phyloP scores from a whole-genome alignment of 176 grass and related monocot species.

The Chrysopogon serrulatus region DNA sequence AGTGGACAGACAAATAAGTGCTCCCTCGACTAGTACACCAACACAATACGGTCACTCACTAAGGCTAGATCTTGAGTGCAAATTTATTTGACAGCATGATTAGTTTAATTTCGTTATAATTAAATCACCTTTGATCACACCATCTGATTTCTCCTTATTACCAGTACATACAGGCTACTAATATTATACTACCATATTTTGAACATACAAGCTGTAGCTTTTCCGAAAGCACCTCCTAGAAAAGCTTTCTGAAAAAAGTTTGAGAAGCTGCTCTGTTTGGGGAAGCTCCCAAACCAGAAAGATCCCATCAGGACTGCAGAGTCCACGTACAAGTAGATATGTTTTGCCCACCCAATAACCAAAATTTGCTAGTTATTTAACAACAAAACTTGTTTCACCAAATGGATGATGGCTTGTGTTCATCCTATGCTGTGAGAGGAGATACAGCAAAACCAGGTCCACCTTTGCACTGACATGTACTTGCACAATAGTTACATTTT shows the following conservation, averaged over 20 bases:
- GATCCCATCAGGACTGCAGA: not conserved
- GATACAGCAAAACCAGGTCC: constrained; percentile 24
- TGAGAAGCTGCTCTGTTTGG: too few relatives aligned
- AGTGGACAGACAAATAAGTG: not conserved
- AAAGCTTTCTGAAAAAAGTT: too few relatives aligned
- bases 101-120: not conserved
- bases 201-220: not conserved
- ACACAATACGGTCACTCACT: not conserved
- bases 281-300: too few relatives aligned
- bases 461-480: constrained; percentile 45
- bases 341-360: not conserved
- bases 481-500: constrained; percentile 35
- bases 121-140: not conserved
- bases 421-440: constrained; percentile 3
- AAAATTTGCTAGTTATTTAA: not conserved
- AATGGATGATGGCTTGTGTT: constrained; percentile 18
- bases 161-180: not conserved
- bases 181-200: not conserved
- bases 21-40: not conserved
- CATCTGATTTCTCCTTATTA: not conserved
- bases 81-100: not conserved
- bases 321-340: not conserved
- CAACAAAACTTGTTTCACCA: not conserved
- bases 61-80: too few relatives aligned
- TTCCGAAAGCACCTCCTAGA: too few relatives aligned